A percentile compares a stretch with the other conserved stretches of the same genome.
Conservation (phyloP, 345 rosid genomes). For the Streptanthus diversifolius region DNA sequence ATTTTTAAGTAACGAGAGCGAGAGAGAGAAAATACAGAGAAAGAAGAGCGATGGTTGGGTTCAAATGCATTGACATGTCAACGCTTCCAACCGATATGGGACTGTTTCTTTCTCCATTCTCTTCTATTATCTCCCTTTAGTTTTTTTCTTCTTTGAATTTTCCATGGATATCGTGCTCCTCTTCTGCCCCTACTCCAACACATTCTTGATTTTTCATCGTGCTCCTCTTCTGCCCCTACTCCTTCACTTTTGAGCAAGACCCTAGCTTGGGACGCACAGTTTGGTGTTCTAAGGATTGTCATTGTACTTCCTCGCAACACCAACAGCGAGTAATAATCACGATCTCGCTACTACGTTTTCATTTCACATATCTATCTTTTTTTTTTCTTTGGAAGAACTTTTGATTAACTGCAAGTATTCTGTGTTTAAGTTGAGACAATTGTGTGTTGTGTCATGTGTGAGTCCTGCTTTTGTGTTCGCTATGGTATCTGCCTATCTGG, state of each 20-base stretch:
- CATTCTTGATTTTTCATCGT: no score
- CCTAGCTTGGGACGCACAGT: not conserved
- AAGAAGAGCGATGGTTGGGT: not conserved
- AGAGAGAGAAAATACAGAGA: not conserved
- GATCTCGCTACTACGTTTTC: not conserved
- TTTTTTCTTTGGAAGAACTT: not conserved
- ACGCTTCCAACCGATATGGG: not conserved
- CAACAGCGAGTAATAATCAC: not conserved
- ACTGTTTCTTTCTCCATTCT: not conserved
- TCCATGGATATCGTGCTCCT: no score
- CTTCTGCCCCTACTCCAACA: not conserved
- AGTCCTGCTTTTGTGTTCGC: not conserved
- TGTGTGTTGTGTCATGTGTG: not conserved
- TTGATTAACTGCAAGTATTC: not conserved
- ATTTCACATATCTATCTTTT: not conserved
- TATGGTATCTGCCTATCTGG: not conserved
- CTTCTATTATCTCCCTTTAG: not conserved
- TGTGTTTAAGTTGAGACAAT: not conserved
- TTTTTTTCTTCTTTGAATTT: not conserved
- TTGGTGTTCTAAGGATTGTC: not conserved
- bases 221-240: not conserved
- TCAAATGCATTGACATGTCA: not conserved
- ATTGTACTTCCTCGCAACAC: not conserved
- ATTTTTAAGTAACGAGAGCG: not conserved
- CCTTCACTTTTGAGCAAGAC: not conserved